These are phyloP conservation scores for Spongospora subterranea DNA, from an alignment of 208 protist genomes.

Conservation along the genomic window DNA sequence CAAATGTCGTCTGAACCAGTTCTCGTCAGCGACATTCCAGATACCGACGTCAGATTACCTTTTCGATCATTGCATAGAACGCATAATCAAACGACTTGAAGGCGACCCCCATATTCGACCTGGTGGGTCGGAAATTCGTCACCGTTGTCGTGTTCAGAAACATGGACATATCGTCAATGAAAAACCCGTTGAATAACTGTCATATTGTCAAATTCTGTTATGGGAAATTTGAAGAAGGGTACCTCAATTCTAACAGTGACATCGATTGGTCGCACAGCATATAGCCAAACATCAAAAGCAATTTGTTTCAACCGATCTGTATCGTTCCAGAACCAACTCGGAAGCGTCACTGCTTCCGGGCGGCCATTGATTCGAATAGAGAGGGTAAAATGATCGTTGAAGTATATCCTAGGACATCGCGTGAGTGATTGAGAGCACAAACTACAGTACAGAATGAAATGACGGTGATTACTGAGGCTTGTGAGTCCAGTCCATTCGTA, in stretches of 20 bases:
- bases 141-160: slow-evolving; percentile 8
- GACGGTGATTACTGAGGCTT: slow-evolving; percentile 11
- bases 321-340: slow-evolving; percentile 53
- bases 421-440: slow-evolving; percentile 30
- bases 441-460: neutral
- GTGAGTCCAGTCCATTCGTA: neutral
- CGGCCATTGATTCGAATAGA: neutral
- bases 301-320: slow-evolving; percentile 5
- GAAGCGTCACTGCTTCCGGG: neutral
- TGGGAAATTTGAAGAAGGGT: neutral
- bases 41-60: neutral
- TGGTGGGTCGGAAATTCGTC: neutral
- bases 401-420: too few relatives aligned
- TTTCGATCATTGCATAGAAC: slow-evolving; percentile 8
- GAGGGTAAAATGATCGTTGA: slow-evolving; percentile 1
- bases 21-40: neutral
- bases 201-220: neutral
- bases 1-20: neutral
- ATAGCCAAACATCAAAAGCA: neutral
- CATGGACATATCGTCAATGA: slow-evolving; percentile 29
- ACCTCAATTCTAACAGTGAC: slow-evolving; percentile 30
- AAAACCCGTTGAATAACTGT: slow-evolving; percentile 51
- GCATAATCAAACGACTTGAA: slow-evolving; percentile 2
- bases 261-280: neutral
- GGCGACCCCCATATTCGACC: neutral